Evolutionary conservation across 192 early-diverging fungal species (phyloP).

Genomic region (Phycomyces nitens): DNA sequence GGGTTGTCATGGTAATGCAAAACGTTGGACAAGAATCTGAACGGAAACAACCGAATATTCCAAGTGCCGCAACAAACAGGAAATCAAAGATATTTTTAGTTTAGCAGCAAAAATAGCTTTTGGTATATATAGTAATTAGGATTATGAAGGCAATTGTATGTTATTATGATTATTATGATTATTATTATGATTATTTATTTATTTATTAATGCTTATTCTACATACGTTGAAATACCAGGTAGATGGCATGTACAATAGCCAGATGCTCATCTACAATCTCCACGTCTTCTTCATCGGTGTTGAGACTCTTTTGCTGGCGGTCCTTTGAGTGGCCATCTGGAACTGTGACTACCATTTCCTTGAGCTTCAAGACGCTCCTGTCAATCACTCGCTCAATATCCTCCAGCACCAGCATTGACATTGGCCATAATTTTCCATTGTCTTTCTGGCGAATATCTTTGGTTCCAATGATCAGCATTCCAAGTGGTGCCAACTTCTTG

Average conservation of each 20-base stretch:
- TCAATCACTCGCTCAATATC: conserved; percentile 63
- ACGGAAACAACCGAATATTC: too few relatives aligned
- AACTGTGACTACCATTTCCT: conserved; percentile 64
- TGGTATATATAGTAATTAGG: too few relatives aligned
- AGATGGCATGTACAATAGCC: conserved; percentile 54
- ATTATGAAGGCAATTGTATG: too few relatives aligned
- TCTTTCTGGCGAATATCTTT: conserved; percentile 63
- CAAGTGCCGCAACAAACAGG: too few relatives aligned
- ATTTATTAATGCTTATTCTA: neutral
- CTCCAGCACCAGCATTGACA: conserved; percentile 72
- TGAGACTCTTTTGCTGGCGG: conserved; percentile 34
- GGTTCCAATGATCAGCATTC: conserved; percentile 64
- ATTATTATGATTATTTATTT: conserved; percentile 3
- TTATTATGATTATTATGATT: too few relatives aligned
- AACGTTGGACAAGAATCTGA: neutral
- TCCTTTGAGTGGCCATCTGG: conserved; percentile 65
- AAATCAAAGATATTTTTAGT: too few relatives aligned
- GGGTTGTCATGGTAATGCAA: neutral
- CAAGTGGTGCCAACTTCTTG: conserved; percentile 51
- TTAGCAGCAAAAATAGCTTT: too few relatives aligned
- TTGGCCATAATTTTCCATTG: conserved; percentile 64
- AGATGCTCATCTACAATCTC: conserved; percentile 43
- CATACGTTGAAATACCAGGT: conserved; percentile 30
- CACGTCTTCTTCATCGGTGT: conserved; percentile 36
- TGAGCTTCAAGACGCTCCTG: conserved; percentile 48